Evolutionary conservation across 768 basidiomycete genomes (phyloP), one percentile per base, ranked within the genome.

Genomic region (Amanita jacksonii): DNA sequence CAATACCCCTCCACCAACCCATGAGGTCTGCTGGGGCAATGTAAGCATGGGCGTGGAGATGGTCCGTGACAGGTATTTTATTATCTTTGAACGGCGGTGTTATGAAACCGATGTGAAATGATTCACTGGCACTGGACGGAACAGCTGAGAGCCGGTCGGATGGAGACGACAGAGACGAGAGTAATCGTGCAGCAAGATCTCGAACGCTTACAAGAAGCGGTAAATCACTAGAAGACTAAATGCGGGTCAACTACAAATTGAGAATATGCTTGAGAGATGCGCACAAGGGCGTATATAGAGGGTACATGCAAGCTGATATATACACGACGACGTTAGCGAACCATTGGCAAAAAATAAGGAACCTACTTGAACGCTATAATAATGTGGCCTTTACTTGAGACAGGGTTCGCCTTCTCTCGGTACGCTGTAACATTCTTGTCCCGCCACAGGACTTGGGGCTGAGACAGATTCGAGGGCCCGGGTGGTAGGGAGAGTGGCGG

Each of bases 401-500:
- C 76, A 1, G 83, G 81, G 50, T 82, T 70, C 13, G 67, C 70
- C 55, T 68, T 77, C 63, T 87, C 84, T 50, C 76, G 69, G 60
- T 84, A 87, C 4, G 70, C 74, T 13, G 84, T 85, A 49, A 86
- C 80, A 61, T 85, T 83, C 49, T 80, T 77, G 57, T 87, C 83
- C 41, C 74, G 73, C 81, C 81, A 85, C 7, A 86, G 66, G 38
- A 84, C 66, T 48, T 85, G 79, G 10, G 74, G 72, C 43, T 71
- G 64, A 10, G 63, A 68, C 4, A 75, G 69, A 43, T 64, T 63
- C 23, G 65, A 9, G 22, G 65, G 13, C 25, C 27, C 20, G n/a
- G 45, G 54, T 8, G 73, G 65, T 43, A 73, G 73, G 0, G 66
- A 60, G 4, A 72, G 72, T 0, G 69, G 62, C 34, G 66, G 65